A percentile compares a stretch with the other conserved stretches of the same genome.
phyloP scores from a whole-genome alignment of 1,284 basidiomycete genomes.

The Austropuccinia psidii region DNA sequence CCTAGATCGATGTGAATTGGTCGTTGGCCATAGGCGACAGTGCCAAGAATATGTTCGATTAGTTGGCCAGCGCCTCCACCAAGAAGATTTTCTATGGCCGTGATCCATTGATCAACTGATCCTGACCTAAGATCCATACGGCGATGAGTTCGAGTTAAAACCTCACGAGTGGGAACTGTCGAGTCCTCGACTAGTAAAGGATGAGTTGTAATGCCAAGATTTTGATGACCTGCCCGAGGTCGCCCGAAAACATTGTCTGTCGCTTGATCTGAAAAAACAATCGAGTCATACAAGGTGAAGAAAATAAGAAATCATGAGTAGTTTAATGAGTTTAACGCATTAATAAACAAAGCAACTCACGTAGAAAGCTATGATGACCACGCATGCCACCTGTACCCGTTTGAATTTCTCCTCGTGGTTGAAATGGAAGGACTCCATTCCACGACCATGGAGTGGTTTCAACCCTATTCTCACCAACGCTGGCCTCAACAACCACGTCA shows the following conservation, averaged over 20 bases:
- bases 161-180: conserved; percentile 47
- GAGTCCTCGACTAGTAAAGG: conserved; percentile 64
- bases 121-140: conserved; percentile 53
- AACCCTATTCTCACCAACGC: conserved; percentile 5
- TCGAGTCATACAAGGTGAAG: neutral
- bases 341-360: conserved; percentile 4
- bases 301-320: neutral
- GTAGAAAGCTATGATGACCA: conserved; percentile 24
- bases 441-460: conserved; percentile 35
- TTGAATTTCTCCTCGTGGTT: conserved; percentile 29
- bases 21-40: conserved; percentile 21
- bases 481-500: conserved; percentile 15
- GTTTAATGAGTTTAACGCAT: neutral
- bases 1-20: conserved; percentile 34
- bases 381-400: neutral
- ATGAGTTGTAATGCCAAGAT: conserved; percentile 56
- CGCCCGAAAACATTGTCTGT: conserved; percentile 30
- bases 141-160: conserved; percentile 52
- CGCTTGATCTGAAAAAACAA: conserved; percentile 20
- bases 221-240: conserved; percentile 28
- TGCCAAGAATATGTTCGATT: conserved; percentile 62
- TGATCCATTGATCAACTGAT: conserved; percentile 58
- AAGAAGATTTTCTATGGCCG: conserved; percentile 72
- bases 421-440: conserved; percentile 36
- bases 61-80: conserved; percentile 73